Evolutionary conservation across 805 yeast species (phyloP), one percentile per base, ranked within the genome.

Genomic region (Suhomyces faveliae): DNA sequence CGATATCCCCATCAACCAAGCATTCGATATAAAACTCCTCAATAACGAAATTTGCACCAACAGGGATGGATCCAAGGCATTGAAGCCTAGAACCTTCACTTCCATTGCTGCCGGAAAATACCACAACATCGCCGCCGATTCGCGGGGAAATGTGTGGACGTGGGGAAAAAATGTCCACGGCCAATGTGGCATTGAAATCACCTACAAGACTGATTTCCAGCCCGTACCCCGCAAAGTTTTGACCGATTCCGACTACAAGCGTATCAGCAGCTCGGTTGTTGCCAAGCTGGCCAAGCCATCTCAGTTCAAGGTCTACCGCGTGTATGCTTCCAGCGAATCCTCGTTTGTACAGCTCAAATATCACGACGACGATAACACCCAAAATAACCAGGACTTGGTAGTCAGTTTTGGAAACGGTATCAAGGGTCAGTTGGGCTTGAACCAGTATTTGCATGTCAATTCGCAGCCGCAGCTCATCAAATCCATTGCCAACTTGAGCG

Each of bases 101-200:
- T 71, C 80, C 55, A 76, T 92, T 37, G 88, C 94, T 0, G 72
- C 87, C 49, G 97, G 98, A 8, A 73, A 76, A 42, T 74, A 73
- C 62, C 96, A 89, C 66, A 80, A 90, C 3, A 62, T 90, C 27
- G 92, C 83, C 5, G 62, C 79, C n/a, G 92, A 88, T 56, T 57
- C 71, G 1, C 59, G 71, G n/a, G 94, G 92, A 7, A 73, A 74
- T 45, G 69, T 89, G n/a, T 87, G 85, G 80, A 78, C 89, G 1
- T 91, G 94, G 80, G 99, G 99, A 20, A 79, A 80, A 49, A 92
- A 92, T 63, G 73, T 80, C 3, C 81, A 70, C 63, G 98, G 98
- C n/a, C 92, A 94, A 59, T 73, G 92, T 47, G 96, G 92, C 9
- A 73, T 80, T 41, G 81, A 82, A 6, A 83, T 86, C 42, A 72